Conservation (phyloP, 768 basidiomycete species). For the Termitomyces sp. region DNA sequence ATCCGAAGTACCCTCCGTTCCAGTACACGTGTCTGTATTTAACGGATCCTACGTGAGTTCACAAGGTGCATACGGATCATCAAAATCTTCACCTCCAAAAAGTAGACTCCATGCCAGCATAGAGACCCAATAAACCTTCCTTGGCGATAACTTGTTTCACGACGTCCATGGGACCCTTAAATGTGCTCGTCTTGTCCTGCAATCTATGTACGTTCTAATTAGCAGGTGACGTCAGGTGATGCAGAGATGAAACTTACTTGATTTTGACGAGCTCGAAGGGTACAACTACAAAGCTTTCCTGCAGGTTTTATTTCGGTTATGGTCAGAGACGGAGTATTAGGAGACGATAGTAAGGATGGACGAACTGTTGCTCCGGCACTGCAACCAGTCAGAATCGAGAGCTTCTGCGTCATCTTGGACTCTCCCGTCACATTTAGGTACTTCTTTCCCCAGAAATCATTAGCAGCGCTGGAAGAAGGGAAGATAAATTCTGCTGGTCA, state of each 20-base stretch:
- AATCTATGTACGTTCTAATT: slow-evolving; percentile 38
- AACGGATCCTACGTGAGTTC: slow-evolving; percentile 1
- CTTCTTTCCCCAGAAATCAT: slow-evolving; percentile 95
- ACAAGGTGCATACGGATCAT: not conserved
- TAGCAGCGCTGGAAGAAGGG: slow-evolving; percentile 53
- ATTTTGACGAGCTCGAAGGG: slow-evolving; percentile 97
- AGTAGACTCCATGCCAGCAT: slow-evolving; percentile 94
- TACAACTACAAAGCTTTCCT: slow-evolving; percentile 91
- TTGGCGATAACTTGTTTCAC: slow-evolving; percentile 72
- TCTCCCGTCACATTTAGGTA: slow-evolving; percentile 60
- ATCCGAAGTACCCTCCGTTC: slow-evolving; percentile 96
- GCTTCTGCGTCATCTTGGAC: slow-evolving; percentile 78
- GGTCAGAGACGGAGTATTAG: not conserved
- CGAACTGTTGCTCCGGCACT: slow-evolving; percentile 84
- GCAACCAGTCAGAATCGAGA: slow-evolving; percentile 91
- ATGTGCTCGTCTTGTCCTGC: slow-evolving; percentile 91
- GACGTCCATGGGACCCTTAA: slow-evolving; percentile 89
- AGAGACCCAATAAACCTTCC: slow-evolving; percentile 81
- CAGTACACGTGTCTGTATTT: slow-evolving; percentile 69
- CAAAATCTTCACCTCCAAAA: slow-evolving; percentile 78
- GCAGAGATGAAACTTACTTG: slow-evolving; percentile 36
- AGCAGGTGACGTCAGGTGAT: not conserved
- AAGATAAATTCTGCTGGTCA: slow-evolving; percentile 2
- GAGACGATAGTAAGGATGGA: not conserved
- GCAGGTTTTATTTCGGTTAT: not conserved